Evolutionary conservation across 2,329 filamentous ascomycete genomes (phyloP).

Genomic region (Pseudocercospora fijiensis): DNA sequence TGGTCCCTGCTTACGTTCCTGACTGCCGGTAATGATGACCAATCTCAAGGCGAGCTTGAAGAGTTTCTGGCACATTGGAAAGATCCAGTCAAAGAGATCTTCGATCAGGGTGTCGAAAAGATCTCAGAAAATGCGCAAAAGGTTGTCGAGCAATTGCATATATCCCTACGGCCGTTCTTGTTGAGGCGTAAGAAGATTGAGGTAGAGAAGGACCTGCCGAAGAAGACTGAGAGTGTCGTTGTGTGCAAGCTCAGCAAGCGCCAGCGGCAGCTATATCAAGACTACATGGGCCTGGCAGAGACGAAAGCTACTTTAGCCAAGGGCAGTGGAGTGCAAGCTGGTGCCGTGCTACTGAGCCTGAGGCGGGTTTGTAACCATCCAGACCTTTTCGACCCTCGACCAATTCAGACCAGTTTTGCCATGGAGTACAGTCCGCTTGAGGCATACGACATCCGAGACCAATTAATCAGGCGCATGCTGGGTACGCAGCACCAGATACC

Average conservation of each 20-base stretch:
- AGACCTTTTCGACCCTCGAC: slow-evolving; percentile 91
- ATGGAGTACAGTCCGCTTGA: slow-evolving; percentile 71
- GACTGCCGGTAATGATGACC: slow-evolving; percentile 83
- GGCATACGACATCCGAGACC: slow-evolving; percentile 71
- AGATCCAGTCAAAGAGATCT: slow-evolving; percentile 90
- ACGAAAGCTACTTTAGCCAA: slow-evolving; percentile 85
- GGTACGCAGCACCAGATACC: slow-evolving; percentile 24
- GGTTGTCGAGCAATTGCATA: slow-evolving; percentile 90
- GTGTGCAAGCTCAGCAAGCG: slow-evolving; percentile 94
- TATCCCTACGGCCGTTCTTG: slow-evolving; percentile 87
- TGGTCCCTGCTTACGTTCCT: slow-evolving; percentile 97
- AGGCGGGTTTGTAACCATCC: slow-evolving; percentile 98
- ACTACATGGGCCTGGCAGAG: slow-evolving; percentile 86
- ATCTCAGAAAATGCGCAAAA: slow-evolving; percentile 92
- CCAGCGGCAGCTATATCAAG: slow-evolving; percentile 93
- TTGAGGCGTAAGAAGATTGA: slow-evolving; percentile 89
- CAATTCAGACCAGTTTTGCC: slow-evolving; percentile 94
- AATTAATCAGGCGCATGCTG: slow-evolving; percentile 61
- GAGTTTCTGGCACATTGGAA: slow-evolving; percentile 97
- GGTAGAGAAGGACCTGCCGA: slow-evolving; percentile 98
- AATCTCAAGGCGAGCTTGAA: slow-evolving; percentile 81
- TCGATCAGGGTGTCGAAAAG: slow-evolving; percentile 89
- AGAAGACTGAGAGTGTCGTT: slow-evolving; percentile 95
- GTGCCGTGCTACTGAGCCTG: slow-evolving; percentile 96
- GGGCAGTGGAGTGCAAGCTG: slow-evolving; percentile 95